Percentiles rank a stretch among this genome's conserved stretches.
phyloP scores from a whole-genome alignment of 495 filamentous ascomycete genomes.

The Talaromyces nanjingensis region DNA sequence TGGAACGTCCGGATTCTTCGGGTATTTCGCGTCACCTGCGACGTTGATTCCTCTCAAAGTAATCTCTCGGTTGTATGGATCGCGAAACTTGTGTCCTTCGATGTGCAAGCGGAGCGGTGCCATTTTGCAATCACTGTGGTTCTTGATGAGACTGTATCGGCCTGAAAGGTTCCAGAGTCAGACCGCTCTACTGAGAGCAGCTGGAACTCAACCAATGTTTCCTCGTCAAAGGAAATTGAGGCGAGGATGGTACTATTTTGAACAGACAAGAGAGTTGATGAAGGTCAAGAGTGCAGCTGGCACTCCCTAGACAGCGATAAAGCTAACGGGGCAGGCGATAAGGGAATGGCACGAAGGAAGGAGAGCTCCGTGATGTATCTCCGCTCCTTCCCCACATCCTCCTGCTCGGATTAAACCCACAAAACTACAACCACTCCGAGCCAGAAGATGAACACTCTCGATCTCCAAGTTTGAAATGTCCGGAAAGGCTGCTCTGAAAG shows the following conservation, averaged over 20 bases:
- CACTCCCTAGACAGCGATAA: background rate
- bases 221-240: background rate
- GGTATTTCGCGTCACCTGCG: conserved; percentile 63
- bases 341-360: background rate
- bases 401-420: background rate
- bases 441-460: conserved; percentile 12
- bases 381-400: conserved; percentile 6
- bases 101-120: conserved; percentile 53
- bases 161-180: background rate
- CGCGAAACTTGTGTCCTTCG: conserved; percentile 74
- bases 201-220: background rate
- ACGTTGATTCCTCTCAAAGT: conserved; percentile 64
- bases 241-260: background rate
- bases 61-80: conserved; percentile 59
- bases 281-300: background rate
- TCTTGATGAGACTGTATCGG: background rate
- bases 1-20: conserved; percentile 68
- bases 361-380: background rate
- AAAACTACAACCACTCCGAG: conserved; percentile 1
- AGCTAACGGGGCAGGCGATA: background rate
- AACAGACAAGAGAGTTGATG: background rate
- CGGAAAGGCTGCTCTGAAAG: conserved; percentile 75
- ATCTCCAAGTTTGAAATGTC: conserved; percentile 38
- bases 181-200: background rate
- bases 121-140: background rate